Evolutionary conservation across 768 basidiomycete genomes (phyloP), one percentile per base, ranked within the genome.

Genomic region (Pholiota microspora): DNA sequence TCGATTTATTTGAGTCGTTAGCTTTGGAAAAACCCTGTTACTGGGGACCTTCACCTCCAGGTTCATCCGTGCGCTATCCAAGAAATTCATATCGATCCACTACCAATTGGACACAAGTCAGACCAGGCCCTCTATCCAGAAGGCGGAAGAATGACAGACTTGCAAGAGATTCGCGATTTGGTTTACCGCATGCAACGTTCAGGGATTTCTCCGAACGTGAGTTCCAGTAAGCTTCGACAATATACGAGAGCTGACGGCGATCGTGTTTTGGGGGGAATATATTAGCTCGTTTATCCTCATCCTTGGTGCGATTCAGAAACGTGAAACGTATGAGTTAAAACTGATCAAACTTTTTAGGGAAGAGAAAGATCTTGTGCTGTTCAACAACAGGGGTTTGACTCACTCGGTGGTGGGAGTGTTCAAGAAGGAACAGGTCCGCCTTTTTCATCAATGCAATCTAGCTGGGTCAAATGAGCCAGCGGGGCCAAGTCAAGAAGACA

Each of bases 21-120:
- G 86, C 67, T 86, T 10, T 96, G 94, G 94, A 94, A 94, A 77
- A 95, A 94, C 70, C 90, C 92, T 0, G 80, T 84, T 6, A 95
- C 93, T 5, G 84, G 85, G 24, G 73, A 76, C 1, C 78, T 97
- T 18, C 89, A 94, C 66, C 85, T 94, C 72, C 84, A 97, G 66
- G 93, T 95, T 7, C 94, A 95, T 66, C 92, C 89, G 2, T 89
- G 87, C 61, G 92, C 83, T n/a, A 83, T 69, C 0, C 68, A 74
- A 24, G 83, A 87, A 61, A 75, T 94, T 31, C 56, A 85, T 53
- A 74, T 96, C 57, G 80, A 81, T 18, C 83, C 91, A 8, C 77
- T 94, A 0, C 89, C 89, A 0, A 74, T 70, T 31, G 79, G 79
- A 23, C 78, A 78, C 0, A 69, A 70, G 23, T 75, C 77, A n/a